Evolutionary conservation across 1,139 yeast species (phyloP).

Genomic region (Saccharomyces hybrid): DNA sequence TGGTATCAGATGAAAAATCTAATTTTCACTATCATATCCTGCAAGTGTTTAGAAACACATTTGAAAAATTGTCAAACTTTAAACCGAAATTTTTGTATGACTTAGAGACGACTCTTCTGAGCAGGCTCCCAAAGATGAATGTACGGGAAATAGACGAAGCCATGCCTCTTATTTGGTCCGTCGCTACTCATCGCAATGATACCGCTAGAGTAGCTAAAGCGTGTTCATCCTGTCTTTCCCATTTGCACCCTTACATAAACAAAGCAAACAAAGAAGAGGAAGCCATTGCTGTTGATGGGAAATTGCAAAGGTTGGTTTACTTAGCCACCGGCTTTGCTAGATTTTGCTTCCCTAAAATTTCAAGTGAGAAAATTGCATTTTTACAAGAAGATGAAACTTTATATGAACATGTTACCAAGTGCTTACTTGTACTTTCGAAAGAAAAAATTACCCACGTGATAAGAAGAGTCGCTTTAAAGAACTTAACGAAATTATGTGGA

Average conservation of each 20-base stretch:
- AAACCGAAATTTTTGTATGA: constrained; percentile 44
- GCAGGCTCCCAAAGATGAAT: constrained; percentile 50
- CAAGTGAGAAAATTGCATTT: constrained; percentile 38
- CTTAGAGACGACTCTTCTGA: constrained; percentile 46
- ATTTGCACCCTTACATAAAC: constrained; percentile 40
- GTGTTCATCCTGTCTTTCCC: constrained; percentile 48
- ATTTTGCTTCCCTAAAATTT: constrained; percentile 49
- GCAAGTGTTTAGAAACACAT: constrained; percentile 43
- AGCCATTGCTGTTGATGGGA: constrained; percentile 34
- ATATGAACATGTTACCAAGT: constrained; percentile 47
- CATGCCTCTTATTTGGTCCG: constrained; percentile 55
- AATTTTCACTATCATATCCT: constrained; percentile 42
- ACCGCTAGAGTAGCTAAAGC: constrained; percentile 49
- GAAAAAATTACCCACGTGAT: constrained; percentile 30
- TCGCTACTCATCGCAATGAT: constrained; percentile 42
- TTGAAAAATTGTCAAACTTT: constrained; percentile 40
- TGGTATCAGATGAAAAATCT: constrained; percentile 39
- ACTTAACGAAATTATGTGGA: constrained; percentile 49
- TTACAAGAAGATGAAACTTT: constrained; percentile 47
- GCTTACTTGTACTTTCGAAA: constrained; percentile 46
- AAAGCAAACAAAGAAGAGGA: constrained; percentile 25
- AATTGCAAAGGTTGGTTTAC: constrained; percentile 49
- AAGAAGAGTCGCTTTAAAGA: constrained; percentile 45
- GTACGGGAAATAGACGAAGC: constrained; percentile 58
- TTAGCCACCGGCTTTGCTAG: constrained; percentile 65